Base-by-base conservation (phyloP, 2,329 filamentous ascomycete genomes). In the Alternaria brassicae region DNA sequence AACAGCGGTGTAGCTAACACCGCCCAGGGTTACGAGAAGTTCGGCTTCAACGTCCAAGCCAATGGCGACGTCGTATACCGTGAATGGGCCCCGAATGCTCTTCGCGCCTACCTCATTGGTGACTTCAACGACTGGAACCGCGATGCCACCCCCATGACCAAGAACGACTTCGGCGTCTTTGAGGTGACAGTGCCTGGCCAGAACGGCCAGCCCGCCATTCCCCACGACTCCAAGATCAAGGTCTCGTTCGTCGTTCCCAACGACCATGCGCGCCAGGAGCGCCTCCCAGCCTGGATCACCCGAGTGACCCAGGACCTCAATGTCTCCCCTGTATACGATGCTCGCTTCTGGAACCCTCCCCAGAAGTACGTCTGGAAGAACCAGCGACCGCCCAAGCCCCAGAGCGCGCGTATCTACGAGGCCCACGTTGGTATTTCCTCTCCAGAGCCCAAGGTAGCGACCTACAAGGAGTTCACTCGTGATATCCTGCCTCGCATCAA, bases 361-460 rank as follows among this genome's bases (percentile, higher is more conserved):
- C 78, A 96, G 73, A 87, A 82, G 72, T 98, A 98, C 77, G 83
- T 86, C 54, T 96, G 96, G 85, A 93, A 96, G 81, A 86, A 98
- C 78, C 72, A 85, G 45, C 86, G 90, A 50, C 95, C 94, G 6
- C 88, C 89, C 77, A 96, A 94, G 83, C 95, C 95, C 1, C 78
- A 83, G 57, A 97, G 93, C 71, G 88, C 87, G n/a, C 89, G 95
- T 50, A 93, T 99, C 58, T 99, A 99, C 79, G 95, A 99, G 80
- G 95, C 95, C n/a, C 95, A 99, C 74, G 93, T 99, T 40, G 95
- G 95, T 50, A 99, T 99, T 69, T 97, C 94, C 6, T 95, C 92
- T 2, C 92, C 93, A 1, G 94, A 98, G 65, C 87, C 90, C 63
- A 89, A 88, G 67, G 93, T 99, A 37, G 88, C 95, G 3, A 96